Conservation (phyloP, 2,329 filamentous ascomycete species). For the Scedosporium apiospermum region DNA sequence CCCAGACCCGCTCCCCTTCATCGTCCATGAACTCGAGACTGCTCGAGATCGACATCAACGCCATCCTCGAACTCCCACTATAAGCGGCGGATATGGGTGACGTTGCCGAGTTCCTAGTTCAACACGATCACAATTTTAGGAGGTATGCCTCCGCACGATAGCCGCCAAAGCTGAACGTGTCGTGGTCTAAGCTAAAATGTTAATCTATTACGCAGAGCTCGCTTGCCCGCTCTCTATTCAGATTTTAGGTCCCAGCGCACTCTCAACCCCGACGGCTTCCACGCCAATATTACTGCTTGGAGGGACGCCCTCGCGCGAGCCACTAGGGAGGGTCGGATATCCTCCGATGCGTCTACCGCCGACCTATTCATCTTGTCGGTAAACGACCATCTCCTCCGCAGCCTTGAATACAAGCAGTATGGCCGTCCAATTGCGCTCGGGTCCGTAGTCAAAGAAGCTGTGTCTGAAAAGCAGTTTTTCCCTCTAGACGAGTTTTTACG, state of each 20-base stretch:
- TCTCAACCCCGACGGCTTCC: slow-evolving; percentile 77
- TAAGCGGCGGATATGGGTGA: slow-evolving; percentile 41
- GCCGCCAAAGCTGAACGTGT: background rate
- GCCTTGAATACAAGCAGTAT: slow-evolving; percentile 66
- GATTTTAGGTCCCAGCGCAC: slow-evolving; percentile 68
- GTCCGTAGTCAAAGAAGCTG: slow-evolving; percentile 66
- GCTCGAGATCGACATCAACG: no score
- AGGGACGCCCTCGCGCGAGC: slow-evolving; percentile 63
- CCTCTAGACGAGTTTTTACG: slow-evolving; percentile 59
- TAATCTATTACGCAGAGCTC: slow-evolving; percentile 42
- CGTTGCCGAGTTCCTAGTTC: slow-evolving; percentile 56
- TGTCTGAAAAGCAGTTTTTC: slow-evolving; percentile 60
- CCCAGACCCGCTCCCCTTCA: no score
- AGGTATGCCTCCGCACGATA: slow-evolving; percentile 27
- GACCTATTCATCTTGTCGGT: slow-evolving; percentile 43
- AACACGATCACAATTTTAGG: slow-evolving; percentile 52
- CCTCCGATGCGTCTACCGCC: slow-evolving; percentile 27
- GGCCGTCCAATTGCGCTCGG: slow-evolving; percentile 75
- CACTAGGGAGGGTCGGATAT: slow-evolving; percentile 48
- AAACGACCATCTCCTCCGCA: slow-evolving; percentile 56
- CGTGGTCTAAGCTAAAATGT: background rate
- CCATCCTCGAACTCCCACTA: no score
- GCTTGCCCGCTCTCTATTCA: slow-evolving; percentile 78
- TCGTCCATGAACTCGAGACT: no score
- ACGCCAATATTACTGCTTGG: slow-evolving; percentile 74